Percentiles rank a stretch among this genome's conserved stretches.
Conservation (phyloP, 2,329 filamentous ascomycete genomes). For the Tympanopsis confertula region DNA sequence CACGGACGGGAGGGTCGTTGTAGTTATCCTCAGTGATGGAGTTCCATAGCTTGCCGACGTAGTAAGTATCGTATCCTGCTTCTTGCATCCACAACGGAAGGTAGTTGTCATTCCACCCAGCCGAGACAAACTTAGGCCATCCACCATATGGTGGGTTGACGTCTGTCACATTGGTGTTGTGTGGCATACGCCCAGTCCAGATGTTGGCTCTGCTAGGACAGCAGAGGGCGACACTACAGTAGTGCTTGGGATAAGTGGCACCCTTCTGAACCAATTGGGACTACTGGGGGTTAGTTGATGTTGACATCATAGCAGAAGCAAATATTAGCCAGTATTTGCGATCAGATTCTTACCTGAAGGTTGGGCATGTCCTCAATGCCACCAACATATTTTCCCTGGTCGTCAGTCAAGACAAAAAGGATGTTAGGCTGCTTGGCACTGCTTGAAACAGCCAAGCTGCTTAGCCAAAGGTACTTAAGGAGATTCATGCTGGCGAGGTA, state of each 20-base stretch:
- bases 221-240: constrained; percentile 13
- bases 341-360: constrained; percentile 4
- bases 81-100: constrained; percentile 38
- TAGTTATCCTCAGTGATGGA: constrained; percentile 35
- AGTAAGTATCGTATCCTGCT: constrained; percentile 38
- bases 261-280: constrained; percentile 11
- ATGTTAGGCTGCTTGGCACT: neutral
- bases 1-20: constrained; percentile 20
- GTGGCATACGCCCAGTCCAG: constrained; percentile 11
- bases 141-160: constrained; percentile 11
- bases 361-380: constrained; percentile 8
- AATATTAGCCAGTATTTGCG: too few species aligned
- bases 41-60: constrained; percentile 44
- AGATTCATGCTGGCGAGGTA: neutral
- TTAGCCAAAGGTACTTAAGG: neutral
- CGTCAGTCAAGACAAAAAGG: constrained; percentile 13
- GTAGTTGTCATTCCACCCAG: constrained; percentile 35
- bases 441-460: neutral
- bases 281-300: constrained; percentile 3
- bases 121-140: constrained; percentile 36
- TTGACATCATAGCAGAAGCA: neutral
- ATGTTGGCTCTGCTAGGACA: constrained; percentile 13
- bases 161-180: constrained; percentile 15
- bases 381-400: constrained; percentile 11
- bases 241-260: constrained; percentile 13